Base-by-base conservation (phyloP, 2,329 filamentous ascomycete species). In the Fusarium dlaminii region DNA sequence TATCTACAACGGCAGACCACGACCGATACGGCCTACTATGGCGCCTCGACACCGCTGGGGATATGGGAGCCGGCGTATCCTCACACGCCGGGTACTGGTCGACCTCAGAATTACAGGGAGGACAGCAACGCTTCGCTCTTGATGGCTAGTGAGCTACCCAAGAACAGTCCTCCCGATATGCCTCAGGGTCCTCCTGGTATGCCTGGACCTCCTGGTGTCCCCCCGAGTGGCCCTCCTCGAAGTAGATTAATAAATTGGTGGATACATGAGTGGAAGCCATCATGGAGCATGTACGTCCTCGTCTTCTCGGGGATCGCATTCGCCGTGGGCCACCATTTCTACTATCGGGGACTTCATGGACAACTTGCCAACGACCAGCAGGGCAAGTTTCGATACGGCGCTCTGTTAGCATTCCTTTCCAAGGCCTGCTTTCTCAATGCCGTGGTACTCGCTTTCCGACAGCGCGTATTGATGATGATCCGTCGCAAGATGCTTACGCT, bases 381-480 rank as follows among this genome's bases (percentile, higher is more conserved):
- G 52, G 65, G 66, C 22, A 77, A 70, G 66, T 66, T 77, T 18
- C 63, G 77, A 4, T 77, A 77, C 22, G 77, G 77, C 14, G 75
- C 75, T 6, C 54, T 66, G 2, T 57, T 78, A 9, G 76, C 77
- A 6, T 78, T 78, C 27, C 49, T 78, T 14, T 76, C 77, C 11
- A 78, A 78, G 52, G 77, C 77, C 10, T 78, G 70, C 39, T 68
- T 78, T n/a, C 72, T 76, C 17, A 77, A 73, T 12, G 74, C 77
- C 5, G 76, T 75, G 15, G 73, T 78, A 7, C 55, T 78, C 5
- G 76, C 77, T 14, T 77, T 77, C 40, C 77, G 74, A 22, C 77
- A 78, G 24, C 64, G 75, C 24, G 77, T 77, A 8, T 66, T 78
- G 59, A 75, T 76, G 76, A 76, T 77, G 73, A 76, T 78, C 39